Evolutionary conservation across 805 yeast species (phyloP).

Genomic region (Ogataea ganodermae): DNA sequence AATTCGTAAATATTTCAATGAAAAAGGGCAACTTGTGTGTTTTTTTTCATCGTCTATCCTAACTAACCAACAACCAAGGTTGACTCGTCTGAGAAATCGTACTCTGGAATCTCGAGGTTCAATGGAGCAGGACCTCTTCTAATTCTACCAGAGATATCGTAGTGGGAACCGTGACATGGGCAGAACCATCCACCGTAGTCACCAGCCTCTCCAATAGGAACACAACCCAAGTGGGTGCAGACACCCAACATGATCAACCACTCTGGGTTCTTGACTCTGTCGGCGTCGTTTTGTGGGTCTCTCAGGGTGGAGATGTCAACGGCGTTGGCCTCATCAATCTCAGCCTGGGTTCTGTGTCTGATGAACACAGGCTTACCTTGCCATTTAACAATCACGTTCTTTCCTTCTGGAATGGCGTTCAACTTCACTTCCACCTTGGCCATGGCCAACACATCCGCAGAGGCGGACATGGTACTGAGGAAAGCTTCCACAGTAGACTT

Average conservation of each 20-base stretch:
- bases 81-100: slow-evolving; percentile 74
- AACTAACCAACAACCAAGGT: slow-evolving; percentile 94
- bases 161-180: slow-evolving; percentile 99
- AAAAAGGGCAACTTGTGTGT: slow-evolving; percentile 8
- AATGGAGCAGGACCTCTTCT: slow-evolving; percentile 99
- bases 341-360: slow-evolving; percentile 95
- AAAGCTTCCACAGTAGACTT: slow-evolving; percentile 94
- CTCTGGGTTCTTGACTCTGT: slow-evolving; percentile 95
- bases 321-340: slow-evolving; percentile 90
- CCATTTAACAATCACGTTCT: slow-evolving; percentile 98
- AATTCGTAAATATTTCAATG: slow-evolving; percentile 13
- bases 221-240: slow-evolving; percentile 99
- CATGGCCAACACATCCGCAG: slow-evolving; percentile 98
- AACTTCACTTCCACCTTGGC: slow-evolving; percentile 98
- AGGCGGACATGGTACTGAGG: slow-evolving; percentile 91
- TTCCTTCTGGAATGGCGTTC: slow-evolving; percentile 92
- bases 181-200: slow-evolving; percentile 99
- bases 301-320: slow-evolving; percentile 78
- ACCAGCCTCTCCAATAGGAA: slow-evolving; percentile 99
- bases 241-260: slow-evolving; percentile 99
- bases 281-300: slow-evolving; percentile 92
- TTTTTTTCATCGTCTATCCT: slow-evolving; percentile 31
- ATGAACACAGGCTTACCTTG: slow-evolving; percentile 99
- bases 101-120: slow-evolving; percentile 94
- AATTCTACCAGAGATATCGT: slow-evolving; percentile 99